Conservation (phyloP, 345 rosid genomes). For the Geranium rotundifolium region DNA sequence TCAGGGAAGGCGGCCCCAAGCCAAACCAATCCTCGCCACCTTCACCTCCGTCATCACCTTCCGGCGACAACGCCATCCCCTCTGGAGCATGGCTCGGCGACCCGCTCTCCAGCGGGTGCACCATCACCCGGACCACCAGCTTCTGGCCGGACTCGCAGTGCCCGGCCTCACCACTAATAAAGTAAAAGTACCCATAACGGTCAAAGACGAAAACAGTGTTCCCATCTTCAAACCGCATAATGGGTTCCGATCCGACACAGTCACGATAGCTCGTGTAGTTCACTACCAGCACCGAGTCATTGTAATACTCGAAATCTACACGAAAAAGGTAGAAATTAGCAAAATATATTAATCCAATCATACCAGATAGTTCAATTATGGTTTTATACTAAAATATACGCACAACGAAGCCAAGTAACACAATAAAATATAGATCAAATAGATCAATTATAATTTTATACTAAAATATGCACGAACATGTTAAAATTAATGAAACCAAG, state of each 20-base stretch:
- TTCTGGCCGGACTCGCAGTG: conserved; percentile 23
- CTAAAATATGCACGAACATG: neutral
- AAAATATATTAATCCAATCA: too few relatives aligned
- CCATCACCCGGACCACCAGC: conserved; percentile 20
- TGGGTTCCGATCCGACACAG: conserved; percentile 17
- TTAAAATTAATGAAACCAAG: too few relatives aligned
- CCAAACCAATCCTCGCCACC: too few relatives aligned
- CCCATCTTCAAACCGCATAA: conserved; percentile 10
- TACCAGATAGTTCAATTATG: too few relatives aligned
- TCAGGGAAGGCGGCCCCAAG: too few relatives aligned
- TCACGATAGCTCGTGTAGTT: conserved; percentile 11
- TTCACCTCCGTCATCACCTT: too few relatives aligned
- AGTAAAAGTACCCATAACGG: conserved; percentile 22
- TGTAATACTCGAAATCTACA: conserved; percentile 18
- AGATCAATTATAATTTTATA: neutral
- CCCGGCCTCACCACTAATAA: conserved; percentile 17
- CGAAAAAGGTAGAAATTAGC: too few relatives aligned
- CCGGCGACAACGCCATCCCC: neutral
- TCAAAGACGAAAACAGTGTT: conserved; percentile 19
- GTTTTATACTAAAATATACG: too few relatives aligned
- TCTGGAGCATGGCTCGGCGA: neutral
- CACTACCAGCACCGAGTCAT: conserved; percentile 25
- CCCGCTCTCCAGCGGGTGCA: neutral
- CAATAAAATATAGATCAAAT: neutral
- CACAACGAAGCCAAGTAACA: too few relatives aligned